These are phyloP conservation scores for Blepharisma stoltei DNA, from an alignment of 73 alveolate genomes.

Conservation along the genomic window DNA sequence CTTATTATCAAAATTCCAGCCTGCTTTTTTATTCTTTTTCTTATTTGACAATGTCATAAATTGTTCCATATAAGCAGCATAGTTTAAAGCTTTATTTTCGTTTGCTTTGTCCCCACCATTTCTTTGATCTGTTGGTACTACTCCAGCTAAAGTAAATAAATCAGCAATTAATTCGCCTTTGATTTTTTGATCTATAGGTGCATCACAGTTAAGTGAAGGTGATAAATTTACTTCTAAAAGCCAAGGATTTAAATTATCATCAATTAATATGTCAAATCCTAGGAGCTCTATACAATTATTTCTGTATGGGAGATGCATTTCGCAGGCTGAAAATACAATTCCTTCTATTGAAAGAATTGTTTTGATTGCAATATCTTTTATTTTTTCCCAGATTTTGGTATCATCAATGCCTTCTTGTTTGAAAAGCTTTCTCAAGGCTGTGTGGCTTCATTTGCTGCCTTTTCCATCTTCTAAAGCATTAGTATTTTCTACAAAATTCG, in stretches of 20 bases:
- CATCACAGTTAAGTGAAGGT: conserved; percentile 79
- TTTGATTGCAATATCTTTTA: conserved; percentile 82
- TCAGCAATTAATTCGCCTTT: conserved; percentile 87
- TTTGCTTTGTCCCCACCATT: neutral
- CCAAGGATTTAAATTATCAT: conserved; percentile 84
- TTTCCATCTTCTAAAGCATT: conserved; percentile 76
- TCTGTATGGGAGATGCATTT: conserved; percentile 76
- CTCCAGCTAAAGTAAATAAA: conserved; percentile 77
- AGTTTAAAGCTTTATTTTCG: conserved; percentile 22
- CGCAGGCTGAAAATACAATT: conserved; percentile 64
- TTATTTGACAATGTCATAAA: neutral
- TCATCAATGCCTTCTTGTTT: conserved; percentile 40
- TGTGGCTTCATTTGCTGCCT: conserved; percentile 75
- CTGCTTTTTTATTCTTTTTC: neutral
- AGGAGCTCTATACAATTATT: conserved; percentile 82
- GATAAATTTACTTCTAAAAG: conserved; percentile 84
- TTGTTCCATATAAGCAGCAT: conserved; percentile 21
- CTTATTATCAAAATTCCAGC: neutral
- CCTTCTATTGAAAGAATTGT: conserved; percentile 79
- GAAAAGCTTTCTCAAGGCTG: conserved; percentile 56
- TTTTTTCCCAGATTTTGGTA: conserved; percentile 43
- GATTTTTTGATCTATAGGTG: conserved; percentile 76
- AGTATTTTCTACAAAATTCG: conserved; percentile 59
- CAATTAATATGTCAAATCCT: conserved; percentile 92
- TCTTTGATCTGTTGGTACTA: conserved; percentile 14